Conservation (phyloP, 352 stramenopile species). For the Aphanomyces invadans region DNA sequence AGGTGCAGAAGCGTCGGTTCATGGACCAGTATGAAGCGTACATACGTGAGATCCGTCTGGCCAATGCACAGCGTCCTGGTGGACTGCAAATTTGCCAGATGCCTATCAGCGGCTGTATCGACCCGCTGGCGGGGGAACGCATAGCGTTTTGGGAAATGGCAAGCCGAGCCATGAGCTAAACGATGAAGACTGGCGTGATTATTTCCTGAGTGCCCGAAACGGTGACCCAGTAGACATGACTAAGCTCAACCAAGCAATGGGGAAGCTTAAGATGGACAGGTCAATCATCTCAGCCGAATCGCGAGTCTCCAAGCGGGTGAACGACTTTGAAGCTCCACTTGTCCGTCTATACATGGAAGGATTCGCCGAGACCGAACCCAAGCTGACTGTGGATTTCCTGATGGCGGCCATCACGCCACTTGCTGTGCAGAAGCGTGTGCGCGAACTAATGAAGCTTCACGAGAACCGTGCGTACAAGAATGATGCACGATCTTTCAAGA, state of each 20-base stretch:
- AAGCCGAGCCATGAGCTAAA: conserved; percentile 2
- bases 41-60: neutral
- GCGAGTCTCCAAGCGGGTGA: neutral
- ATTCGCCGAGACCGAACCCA: neutral
- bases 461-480: conserved; percentile 2
- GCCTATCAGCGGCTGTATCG: conserved; percentile 4
- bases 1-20: conserved; percentile 2
- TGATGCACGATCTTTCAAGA: neutral
- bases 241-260: neutral
- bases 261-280: neutral
- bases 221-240: neutral
- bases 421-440: too few species aligned
- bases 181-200: neutral
- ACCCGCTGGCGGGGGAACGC: neutral
- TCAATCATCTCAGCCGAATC: neutral
- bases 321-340: neutral
- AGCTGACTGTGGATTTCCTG: neutral
- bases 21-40: conserved; percentile 10
- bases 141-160: conserved; percentile 2
- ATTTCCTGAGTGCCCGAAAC: neutral
- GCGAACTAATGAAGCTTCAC: neutral
- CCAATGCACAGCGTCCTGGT: conserved; percentile 5
- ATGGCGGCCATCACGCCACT: neutral
- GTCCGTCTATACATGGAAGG: neutral
- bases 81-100: neutral